Evolutionary conservation across 306 rosid genomes (phyloP).

Genomic region (Citrullus colocynthis): DNA sequence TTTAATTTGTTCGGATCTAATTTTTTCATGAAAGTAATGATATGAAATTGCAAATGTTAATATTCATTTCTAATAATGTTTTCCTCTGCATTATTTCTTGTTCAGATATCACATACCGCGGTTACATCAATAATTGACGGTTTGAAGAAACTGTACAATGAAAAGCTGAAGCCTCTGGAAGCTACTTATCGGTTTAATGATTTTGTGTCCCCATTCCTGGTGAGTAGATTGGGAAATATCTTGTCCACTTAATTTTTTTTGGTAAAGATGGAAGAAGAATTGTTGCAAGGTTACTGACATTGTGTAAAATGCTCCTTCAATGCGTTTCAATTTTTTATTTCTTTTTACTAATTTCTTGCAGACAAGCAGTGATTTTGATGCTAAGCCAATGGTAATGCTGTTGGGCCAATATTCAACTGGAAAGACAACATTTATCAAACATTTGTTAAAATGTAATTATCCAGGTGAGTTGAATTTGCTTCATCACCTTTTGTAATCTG

Average conservation of each 20-base stretch:
- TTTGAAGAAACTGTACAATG: constrained; percentile 61
- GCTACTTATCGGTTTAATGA: constrained; percentile 61
- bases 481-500: background rate
- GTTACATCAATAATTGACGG: constrained; percentile 89
- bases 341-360: constrained; percentile 13
- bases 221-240: constrained; percentile 20
- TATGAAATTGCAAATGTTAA: background rate
- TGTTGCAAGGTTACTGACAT: background rate
- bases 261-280: background rate
- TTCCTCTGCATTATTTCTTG: constrained; percentile 8
- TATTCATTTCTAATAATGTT: background rate
- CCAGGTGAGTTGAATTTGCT: constrained; percentile 53
- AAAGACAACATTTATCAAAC: constrained; percentile 89
- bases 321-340: background rate
- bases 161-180: constrained; percentile 85
- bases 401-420: constrained; percentile 98
- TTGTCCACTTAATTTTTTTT: background rate
- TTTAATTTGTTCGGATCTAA: background rate
- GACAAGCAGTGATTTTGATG: constrained; percentile 80
- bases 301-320: background rate
- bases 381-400: constrained; percentile 98
- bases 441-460: constrained; percentile 60
- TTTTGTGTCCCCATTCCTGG: constrained; percentile 67
- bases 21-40: background rate
- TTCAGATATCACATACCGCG: constrained; percentile 46